A percentile compares a stretch with the other conserved stretches of the same genome.
phyloP scores from a whole-genome alignment of 805 yeast genomes.

The Pichia sporocuriosa region DNA sequence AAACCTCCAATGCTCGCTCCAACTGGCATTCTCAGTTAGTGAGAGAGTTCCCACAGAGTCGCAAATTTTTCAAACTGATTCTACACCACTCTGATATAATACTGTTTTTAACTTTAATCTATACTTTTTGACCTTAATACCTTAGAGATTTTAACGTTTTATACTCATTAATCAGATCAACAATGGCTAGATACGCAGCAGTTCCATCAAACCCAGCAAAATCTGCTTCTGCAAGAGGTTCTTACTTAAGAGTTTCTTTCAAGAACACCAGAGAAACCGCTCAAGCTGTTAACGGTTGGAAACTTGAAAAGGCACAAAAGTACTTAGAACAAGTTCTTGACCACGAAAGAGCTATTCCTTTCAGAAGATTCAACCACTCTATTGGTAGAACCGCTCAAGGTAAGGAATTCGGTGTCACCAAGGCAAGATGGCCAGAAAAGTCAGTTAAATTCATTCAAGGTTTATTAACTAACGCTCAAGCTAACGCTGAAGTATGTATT shows the following conservation, averaged over 20 bases:
- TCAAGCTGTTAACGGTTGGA: conserved; percentile 98
- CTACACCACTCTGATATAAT: too few species aligned
- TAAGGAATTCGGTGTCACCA: conserved; percentile 99
- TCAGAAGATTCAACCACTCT: conserved; percentile 95
- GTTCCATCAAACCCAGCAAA: conserved; percentile 98
- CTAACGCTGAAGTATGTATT: conserved; percentile 83
- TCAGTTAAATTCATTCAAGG: conserved; percentile 93
- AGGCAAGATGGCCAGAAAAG: conserved; percentile 99
- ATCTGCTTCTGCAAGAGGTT: conserved; percentile 99
- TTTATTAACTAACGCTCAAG: conserved; percentile 93
- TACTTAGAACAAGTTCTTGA: conserved; percentile 95
- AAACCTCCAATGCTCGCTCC: too few species aligned
- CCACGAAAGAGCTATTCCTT: conserved; percentile 99
- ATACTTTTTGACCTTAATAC: too few species aligned
- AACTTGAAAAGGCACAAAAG: conserved; percentile 88
- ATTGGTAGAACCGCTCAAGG: conserved; percentile 99
- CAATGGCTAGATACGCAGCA: conserved; percentile 99
- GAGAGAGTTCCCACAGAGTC: too few species aligned
- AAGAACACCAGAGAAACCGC: conserved; percentile 99
- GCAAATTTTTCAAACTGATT: conserved; percentile 2
- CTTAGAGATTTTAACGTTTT: background rate
- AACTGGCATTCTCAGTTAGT: too few species aligned
- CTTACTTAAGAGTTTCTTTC: conserved; percentile 98
- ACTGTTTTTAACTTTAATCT: too few species aligned
- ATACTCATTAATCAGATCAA: conserved; percentile 13